Conservation (phyloP, 371 early-diverging fungal genomes). For the Mortierella sp. region DNA sequence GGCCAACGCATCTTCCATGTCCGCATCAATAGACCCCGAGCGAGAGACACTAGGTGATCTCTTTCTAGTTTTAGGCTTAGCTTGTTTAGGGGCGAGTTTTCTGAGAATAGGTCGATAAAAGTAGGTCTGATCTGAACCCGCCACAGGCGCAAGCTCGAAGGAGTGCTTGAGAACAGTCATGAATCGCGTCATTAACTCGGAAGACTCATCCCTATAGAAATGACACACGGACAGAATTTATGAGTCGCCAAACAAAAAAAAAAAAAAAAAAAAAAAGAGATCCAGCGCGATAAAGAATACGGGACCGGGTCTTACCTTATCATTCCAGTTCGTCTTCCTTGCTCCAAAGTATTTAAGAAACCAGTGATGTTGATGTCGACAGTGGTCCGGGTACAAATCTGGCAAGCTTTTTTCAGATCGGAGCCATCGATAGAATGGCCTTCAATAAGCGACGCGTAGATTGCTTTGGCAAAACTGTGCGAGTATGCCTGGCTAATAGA, state of each 20-base stretch:
- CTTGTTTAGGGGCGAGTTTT: conserved; percentile 58
- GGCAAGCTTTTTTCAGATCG: conserved; percentile 76
- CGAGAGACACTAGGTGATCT: conserved; percentile 55
- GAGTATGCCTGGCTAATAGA: conserved; percentile 62
- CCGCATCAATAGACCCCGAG: conserved; percentile 56
- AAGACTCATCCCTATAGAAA: conserved; percentile 59
- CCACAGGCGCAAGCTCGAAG: conserved; percentile 72
- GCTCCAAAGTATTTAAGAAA: conserved; percentile 77
- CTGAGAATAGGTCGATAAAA: conserved; percentile 76
- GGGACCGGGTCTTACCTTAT: conserved; percentile 55
- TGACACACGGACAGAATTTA: not conserved
- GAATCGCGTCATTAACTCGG: conserved; percentile 68
- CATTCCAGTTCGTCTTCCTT: conserved; percentile 58
- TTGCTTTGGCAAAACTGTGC: conserved; percentile 72
- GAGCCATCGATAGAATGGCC: conserved; percentile 65
- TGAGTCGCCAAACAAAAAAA: not conserved
- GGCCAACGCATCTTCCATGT: conserved; percentile 62
- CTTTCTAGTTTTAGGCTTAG: conserved; percentile 35
- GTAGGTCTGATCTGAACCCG: conserved; percentile 67
- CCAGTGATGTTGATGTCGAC: conserved; percentile 82
- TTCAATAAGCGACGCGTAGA: conserved; percentile 74
- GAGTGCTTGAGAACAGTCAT: conserved; percentile 69
- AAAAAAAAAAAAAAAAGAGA: not conserved
- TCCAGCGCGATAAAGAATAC: not conserved
- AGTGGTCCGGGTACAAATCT: conserved; percentile 74